Base-by-base conservation (phyloP, 768 basidiomycete genomes). In the Fistulinella prunicolor region DNA sequence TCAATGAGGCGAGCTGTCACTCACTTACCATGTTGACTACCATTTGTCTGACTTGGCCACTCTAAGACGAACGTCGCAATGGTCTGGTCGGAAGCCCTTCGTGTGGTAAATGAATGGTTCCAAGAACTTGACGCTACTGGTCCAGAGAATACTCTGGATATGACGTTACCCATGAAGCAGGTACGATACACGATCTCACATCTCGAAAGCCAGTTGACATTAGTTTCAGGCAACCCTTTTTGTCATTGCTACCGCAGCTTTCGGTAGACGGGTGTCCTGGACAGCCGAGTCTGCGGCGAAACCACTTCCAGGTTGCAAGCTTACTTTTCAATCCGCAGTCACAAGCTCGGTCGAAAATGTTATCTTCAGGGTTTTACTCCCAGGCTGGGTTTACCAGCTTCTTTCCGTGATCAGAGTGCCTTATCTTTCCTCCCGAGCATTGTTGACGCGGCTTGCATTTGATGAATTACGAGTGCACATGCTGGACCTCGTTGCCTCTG, bases 81-180 rank as follows among this genome's bases (percentile, higher is more conserved):
- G 17, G 76, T 76, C 5, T 79, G 78, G 78, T 57, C 61, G 13
- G 76, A 79, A 53, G 66, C 72, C 0, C 63, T 70, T 9, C 68
- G 67, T 28, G 59, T 75, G 2, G 49, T 70, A 9, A 54, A 70
- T 20, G 72, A 77, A 51, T 76, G 75, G 75, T 71, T 76, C 38
- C 55, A 61, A 13, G 58, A 70, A 17, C 56, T 78, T 8, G 71
- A 73, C 12, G 19, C 28, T 30, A 19, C 30, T 26, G 47, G 54
- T 30, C 20, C 39, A 22, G 65, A 62, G 13, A 32, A 67, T 13
- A 44, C 63, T 2, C 6, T 63, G 19, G 49, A 65, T 43, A 13
- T 55, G 14, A 12, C 49, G 14, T 34, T 29, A 7, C 16, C 39
- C 23, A 47, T 63, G 47, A 26, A 29, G 2, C 47, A 58, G 52